Base-by-base conservation (phyloP, 2,329 filamentous ascomycete species). In the Trichoderma brevicompactum region DNA sequence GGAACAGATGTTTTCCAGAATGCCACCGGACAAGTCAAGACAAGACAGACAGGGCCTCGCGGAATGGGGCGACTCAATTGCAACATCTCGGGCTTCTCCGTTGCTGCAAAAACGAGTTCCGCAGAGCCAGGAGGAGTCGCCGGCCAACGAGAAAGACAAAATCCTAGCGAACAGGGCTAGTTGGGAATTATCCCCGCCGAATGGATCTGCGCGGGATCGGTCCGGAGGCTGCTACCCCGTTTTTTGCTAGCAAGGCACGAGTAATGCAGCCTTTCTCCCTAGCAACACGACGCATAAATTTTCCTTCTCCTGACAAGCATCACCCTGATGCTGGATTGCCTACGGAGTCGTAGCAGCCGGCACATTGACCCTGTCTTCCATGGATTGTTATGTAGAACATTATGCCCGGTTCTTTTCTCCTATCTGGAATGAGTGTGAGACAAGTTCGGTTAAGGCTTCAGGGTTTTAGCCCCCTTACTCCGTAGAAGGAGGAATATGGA, bases 121-220 rank as follows among this genome's bases (percentile, higher is more conserved):
- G 7, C 23, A 38, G 15, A 53, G 9, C 36, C 49, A 44, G 15
- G 54, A 40, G 17, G 2, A 2, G 23, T 28, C 23, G 23, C 23
- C 23, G 9, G 43, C 50, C 52, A 40, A 36, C 10, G 40, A 63
- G 38, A 9, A 15, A 53, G n/a, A 23, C 10, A n/a, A 19, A 43
- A 63, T 53, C 49, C 34, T 32, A 38, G 3, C 49, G 13, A 17
- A 43, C 2, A 28, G 49, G 60, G 49, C 49, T 46, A 54, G 60
- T 38, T 41, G 61, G 61, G n/a, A 46, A 23, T 43, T 3, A 52
- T 38, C 63, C 53, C 63, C 52, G 46, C 54, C 52, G 43, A 32
- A 60, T 60, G 55, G 64, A 65, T 65, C 64, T 65, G 64, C 64
- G 64, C 64, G 55, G 64, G 54, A 59, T 60, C 64, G 64, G 54